Evolutionary conservation across 140 eudicot genomes (phyloP), one percentile per base, ranked within the genome.

Genomic region (Bidens hawaiensis): DNA sequence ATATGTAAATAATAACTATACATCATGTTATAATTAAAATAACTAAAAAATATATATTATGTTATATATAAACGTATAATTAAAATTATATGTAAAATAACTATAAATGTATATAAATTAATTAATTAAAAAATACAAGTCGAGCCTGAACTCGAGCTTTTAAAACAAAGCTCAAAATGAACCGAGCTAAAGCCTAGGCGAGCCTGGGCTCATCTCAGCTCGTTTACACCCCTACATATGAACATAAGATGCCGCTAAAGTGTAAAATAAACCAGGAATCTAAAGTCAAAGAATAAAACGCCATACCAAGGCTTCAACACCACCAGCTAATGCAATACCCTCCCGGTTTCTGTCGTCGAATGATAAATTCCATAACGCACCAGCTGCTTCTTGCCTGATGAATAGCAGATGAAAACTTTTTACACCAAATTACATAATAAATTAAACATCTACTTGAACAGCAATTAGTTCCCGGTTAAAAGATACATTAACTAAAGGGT

Each of bases 251-350:
- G 67, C 77, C 57, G 51, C 42, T 5, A 0, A 17, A 30, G 71
- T 56, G n/a, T 1, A 15, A 23, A 64, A 30, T 42, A 42, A 51
- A 75, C 38, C 34, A 43, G 5, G 43, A 8, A 48, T 43, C 46
- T 8, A 22, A 53, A 52, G 31, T 17, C 36, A 40, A 61, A 64
- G 36, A 38, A 53, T 17, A 68, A 24, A 69, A 50, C n/a, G 14
- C 24, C 91, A 65, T 82, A 94, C 99, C 97, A 94, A 78, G 65
- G 99, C 97, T 82, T 94, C 97, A 52, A 94, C 97, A 25, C 99
- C 99, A 24, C 97, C 94, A 36, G 94, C 95, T 30, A 75, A 75
- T n/a, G 97, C 96, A 77, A 94, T 88, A 52, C 94, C 94, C 84
- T 94, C 99, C 60, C 99, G 82, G 71, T 94, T 94, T 68, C 97